Conservation (phyloP, 1,284 basidiomycete genomes). For the Peniophora sp. region DNA sequence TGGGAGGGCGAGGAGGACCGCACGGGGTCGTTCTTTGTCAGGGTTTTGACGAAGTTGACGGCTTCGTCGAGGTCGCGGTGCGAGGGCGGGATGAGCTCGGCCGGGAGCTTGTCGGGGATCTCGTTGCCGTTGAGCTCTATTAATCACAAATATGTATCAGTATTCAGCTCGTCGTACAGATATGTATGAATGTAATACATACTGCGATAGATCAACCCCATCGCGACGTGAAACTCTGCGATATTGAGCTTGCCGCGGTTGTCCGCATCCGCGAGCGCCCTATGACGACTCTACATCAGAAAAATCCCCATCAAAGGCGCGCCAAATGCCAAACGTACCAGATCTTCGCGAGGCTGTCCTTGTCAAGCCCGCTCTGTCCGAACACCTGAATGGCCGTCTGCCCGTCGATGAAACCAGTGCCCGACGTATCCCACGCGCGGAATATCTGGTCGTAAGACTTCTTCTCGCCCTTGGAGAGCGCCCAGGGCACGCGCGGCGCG, state of each 20-base stretch:
- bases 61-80: constrained; percentile 86
- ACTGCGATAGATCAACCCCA: constrained; percentile 97
- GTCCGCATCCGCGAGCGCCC: constrained; percentile 84
- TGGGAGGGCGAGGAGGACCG: constrained; percentile 47
- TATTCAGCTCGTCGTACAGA: constrained; percentile 2
- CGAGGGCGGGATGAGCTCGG: constrained; percentile 90
- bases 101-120: constrained; percentile 80
- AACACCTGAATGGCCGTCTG: constrained; percentile 89
- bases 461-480: constrained; percentile 84
- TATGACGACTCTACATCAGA: constrained; percentile 25
- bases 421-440: constrained; percentile 85
- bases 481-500: constrained; percentile 82
- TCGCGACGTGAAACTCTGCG: constrained; percentile 97
- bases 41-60: constrained; percentile 85
- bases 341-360: constrained; percentile 89
- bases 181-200: constrained; percentile 26
- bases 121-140: constrained; percentile 87
- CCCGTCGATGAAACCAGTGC: constrained; percentile 85
- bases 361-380: constrained; percentile 85
- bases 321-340: constrained; percentile 55
- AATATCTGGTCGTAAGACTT: constrained; percentile 98
- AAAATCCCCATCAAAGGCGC: constrained; percentile 5
- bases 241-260: constrained; percentile 92
- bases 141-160: no score
- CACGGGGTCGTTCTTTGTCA: constrained; percentile 80